phyloP scores from a whole-genome alignment of 2,329 filamentous ascomycete species.

The Mollisia scopiformis region DNA sequence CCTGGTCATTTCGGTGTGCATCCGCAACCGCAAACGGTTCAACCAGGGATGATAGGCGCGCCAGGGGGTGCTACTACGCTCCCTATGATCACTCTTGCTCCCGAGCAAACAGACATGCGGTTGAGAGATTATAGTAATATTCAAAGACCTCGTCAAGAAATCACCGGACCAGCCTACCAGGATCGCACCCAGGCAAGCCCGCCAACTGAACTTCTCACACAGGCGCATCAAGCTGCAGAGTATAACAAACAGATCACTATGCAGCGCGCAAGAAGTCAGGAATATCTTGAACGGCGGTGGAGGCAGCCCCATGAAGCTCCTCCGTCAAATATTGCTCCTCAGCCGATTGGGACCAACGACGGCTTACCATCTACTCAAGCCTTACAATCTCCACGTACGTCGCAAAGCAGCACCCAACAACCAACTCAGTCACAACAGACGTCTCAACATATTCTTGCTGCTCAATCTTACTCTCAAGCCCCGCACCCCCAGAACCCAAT shows the following conservation, averaged over 20 bases:
- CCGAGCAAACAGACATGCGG: slow-evolving; percentile 77
- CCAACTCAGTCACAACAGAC: slow-evolving; percentile 49
- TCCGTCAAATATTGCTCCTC: slow-evolving; percentile 44
- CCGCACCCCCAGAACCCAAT: slow-evolving; percentile 74
- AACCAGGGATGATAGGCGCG: slow-evolving; percentile 71
- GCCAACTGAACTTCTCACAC: slow-evolving; percentile 78
- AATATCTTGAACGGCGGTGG: slow-evolving; percentile 84
- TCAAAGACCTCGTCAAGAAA: slow-evolving; percentile 84
- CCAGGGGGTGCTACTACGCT: slow-evolving; percentile 71
- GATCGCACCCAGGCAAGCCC: slow-evolving; percentile 80
- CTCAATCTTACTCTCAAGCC: slow-evolving; percentile 69
- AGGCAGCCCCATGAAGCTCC: slow-evolving; percentile 81
- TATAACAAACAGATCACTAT: slow-evolving; percentile 85
- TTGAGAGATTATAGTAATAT: slow-evolving; percentile 83
- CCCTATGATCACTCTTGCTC: slow-evolving; percentile 81
- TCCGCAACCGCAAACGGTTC: slow-evolving; percentile 69
- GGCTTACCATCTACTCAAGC: slow-evolving; percentile 54
- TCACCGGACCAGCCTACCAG: slow-evolving; percentile 84
- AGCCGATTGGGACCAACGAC: slow-evolving; percentile 42
- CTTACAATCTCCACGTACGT: slow-evolving; percentile 60
- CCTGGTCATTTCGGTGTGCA: slow-evolving; percentile 64
- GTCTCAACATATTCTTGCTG: slow-evolving; percentile 46
- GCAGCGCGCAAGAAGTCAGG: slow-evolving; percentile 76
- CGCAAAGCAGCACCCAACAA: slow-evolving; percentile 57
- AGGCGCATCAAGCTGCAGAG: slow-evolving; percentile 86